These are phyloP conservation scores for Aspergillus baeticus DNA, from an alignment of 495 filamentous ascomycete genomes.

Conservation along the genomic window DNA sequence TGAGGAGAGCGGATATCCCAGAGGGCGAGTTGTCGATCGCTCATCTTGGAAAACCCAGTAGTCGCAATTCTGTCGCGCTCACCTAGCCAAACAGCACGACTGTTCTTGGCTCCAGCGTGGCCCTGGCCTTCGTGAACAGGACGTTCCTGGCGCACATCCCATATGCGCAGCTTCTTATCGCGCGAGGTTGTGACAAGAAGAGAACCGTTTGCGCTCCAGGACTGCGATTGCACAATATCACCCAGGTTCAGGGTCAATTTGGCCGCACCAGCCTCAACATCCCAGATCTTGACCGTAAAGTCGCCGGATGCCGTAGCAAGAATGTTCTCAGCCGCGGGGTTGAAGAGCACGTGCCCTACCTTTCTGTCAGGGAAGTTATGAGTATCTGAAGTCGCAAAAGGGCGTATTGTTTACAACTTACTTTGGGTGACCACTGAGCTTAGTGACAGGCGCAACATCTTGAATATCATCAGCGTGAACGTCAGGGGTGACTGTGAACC, in stretches of 20 bases:
- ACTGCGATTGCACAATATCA: slow-evolving; percentile 91
- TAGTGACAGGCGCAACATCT: slow-evolving; percentile 77
- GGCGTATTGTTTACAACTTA: slow-evolving; percentile 21
- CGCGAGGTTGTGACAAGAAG: slow-evolving; percentile 90
- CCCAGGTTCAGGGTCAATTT: slow-evolving; percentile 74
- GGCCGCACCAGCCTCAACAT: slow-evolving; percentile 75
- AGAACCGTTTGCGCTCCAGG: slow-evolving; percentile 91
- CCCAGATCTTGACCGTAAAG: slow-evolving; percentile 94
- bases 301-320: slow-evolving; percentile 95
- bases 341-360: slow-evolving; percentile 95
- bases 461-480: slow-evolving; percentile 68
- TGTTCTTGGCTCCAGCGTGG: slow-evolving; percentile 94
- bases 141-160: slow-evolving; percentile 93
- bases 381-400: slow-evolving; percentile 1
- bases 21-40: slow-evolving; percentile 89
- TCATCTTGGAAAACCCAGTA: slow-evolving; percentile 97
- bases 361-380: slow-evolving; percentile 61
- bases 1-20: slow-evolving; percentile 84
- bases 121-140: slow-evolving; percentile 81
- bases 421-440: slow-evolving; percentile 67
- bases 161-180: slow-evolving; percentile 96
- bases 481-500: slow-evolving; percentile 79
- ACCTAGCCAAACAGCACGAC: slow-evolving; percentile 92
- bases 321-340: slow-evolving; percentile 93
- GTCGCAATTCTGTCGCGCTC: slow-evolving; percentile 93